phyloP scores from a whole-genome alignment of 441 rosid species.

The Gossypium aridum region DNA sequence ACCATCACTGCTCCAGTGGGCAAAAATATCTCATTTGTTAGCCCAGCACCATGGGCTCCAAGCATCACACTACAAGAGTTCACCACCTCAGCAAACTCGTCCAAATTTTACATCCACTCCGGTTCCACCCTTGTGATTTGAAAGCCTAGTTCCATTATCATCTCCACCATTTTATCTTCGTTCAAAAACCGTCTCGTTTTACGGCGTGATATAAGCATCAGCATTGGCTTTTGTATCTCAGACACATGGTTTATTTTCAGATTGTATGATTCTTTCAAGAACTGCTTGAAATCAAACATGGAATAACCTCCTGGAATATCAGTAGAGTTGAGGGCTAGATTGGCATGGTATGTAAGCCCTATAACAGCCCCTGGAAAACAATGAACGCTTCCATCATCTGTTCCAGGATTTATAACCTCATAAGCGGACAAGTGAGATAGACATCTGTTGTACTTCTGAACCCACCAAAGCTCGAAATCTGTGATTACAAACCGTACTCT shows the following conservation, averaged over 20 bases:
- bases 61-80: constrained; percentile 24
- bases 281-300: constrained; percentile 27
- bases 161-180: constrained; percentile 19
- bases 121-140: constrained; percentile 10
- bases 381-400: constrained; percentile 20
- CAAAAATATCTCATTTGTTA: constrained; percentile 26
- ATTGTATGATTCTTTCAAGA: constrained; percentile 23
- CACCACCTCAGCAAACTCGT: constrained; percentile 7
- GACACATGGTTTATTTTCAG: constrained; percentile 14
- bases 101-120: constrained; percentile 14
- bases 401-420: constrained; percentile 13
- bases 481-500: constrained; percentile 21
- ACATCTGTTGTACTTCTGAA: constrained; percentile 20
- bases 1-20: constrained; percentile 20
- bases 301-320: constrained; percentile 27
- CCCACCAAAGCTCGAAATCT: constrained; percentile 25
- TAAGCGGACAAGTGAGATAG: constrained; percentile 15
- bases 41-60: constrained; percentile 35
- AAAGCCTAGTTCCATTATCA: constrained; percentile 22
- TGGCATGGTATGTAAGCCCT: constrained; percentile 25
- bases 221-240: constrained; percentile 20
- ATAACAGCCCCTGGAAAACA: constrained; percentile 30
- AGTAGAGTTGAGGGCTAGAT: constrained; percentile 19
- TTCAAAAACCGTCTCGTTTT: constrained; percentile 25
- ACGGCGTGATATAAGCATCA: constrained; percentile 24